A percentile compares a stretch with the other conserved stretches of the same genome.
Conservation (phyloP, 768 basidiomycete species). For the Pleurotus salmoneostramineus region DNA sequence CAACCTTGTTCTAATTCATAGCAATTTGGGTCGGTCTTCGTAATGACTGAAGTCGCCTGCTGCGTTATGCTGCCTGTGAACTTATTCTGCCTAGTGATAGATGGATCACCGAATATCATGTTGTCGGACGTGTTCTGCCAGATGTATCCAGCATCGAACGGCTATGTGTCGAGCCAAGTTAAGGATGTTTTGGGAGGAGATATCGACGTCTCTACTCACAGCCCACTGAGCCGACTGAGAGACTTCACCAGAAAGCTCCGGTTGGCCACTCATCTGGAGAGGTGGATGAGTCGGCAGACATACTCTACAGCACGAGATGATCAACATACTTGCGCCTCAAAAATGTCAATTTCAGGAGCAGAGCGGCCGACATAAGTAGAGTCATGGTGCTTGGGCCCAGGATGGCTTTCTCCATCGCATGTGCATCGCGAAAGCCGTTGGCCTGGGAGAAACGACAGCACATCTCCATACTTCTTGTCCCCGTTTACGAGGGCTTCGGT, state of each 20-base stretch:
- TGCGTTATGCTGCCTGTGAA: constrained; percentile 71
- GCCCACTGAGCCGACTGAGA: constrained; percentile 87
- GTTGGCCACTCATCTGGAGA: constrained; percentile 40
- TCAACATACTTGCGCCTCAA: constrained; percentile 66
- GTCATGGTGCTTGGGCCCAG: constrained; percentile 72
- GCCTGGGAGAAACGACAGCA: constrained; percentile 73
- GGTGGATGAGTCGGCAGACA: background rate
- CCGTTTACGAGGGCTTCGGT: constrained; percentile 58
- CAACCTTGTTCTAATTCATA: constrained; percentile 60
- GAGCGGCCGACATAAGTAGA: constrained; percentile 77
- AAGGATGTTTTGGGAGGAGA: no score
- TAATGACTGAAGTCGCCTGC: constrained; percentile 75
- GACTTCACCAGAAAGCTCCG: constrained; percentile 50
- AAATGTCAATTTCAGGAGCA: constrained; percentile 89
- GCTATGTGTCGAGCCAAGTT: constrained; percentile 32
- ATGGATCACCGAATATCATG: constrained; percentile 50
- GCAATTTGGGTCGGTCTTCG: constrained; percentile 61
- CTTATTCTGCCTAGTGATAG: constrained; percentile 53
- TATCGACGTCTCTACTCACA: constrained; percentile 31
- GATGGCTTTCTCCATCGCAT: constrained; percentile 77
- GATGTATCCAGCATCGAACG: constrained; percentile 70
- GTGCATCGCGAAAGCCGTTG: constrained; percentile 87
- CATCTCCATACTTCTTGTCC: constrained; percentile 35
- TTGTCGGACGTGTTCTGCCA: constrained; percentile 65
- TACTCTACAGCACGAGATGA: background rate